Base-by-base conservation (phyloP, 352 stramenopile species). In the Blastocystis sp. region DNA sequence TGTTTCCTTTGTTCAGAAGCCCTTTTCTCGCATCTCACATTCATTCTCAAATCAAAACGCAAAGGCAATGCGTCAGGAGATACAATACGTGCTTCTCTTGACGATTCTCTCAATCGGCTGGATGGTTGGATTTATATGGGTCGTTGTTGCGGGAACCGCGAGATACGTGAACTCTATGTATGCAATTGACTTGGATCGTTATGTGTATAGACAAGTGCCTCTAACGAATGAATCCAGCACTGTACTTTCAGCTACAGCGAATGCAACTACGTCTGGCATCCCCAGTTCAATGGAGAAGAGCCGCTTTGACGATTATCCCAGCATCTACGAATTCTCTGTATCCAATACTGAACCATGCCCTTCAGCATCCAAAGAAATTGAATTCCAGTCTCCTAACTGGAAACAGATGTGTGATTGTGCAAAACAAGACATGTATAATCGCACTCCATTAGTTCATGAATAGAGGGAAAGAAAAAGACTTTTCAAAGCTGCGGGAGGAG, bases 391-490 rank as follows among this genome's bases (percentile, higher is more conserved):
- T 56, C 5, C 48, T 0, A 56, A 17, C 48, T 56, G 48, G 48
- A 56, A 56, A 14, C 5, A 56, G 48, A 14, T 17, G 48, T 56
- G 14, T 56, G 48, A 56, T 7, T 56, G 48, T 14, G 14, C 5
- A 56, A 56, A 14, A 14, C 48, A 14, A 56, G 48, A 56, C 0
- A 0, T 34, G 28, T 17, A 0, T 1, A 56, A 14, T 14, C 14
- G 0, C 0, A 56, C 5, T 0, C 5, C 5, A 56, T 0, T 0
- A 17, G 0, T 56, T 56, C 48, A 56, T 43, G 11, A 59, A 53
- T 84, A 69, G 34, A 48, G 34, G 52, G 19, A 23, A 71, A 38
- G 14, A 14, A 71, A 40, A 40, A 71, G 45, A 40, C 66, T 61
- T 77, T 56, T 60, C 40, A 56, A 60, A 34, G 3, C 23, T 69